Conservation (phyloP, 2,329 filamentous ascomycete species). For the Hymenotorrendiella dingleyae region DNA sequence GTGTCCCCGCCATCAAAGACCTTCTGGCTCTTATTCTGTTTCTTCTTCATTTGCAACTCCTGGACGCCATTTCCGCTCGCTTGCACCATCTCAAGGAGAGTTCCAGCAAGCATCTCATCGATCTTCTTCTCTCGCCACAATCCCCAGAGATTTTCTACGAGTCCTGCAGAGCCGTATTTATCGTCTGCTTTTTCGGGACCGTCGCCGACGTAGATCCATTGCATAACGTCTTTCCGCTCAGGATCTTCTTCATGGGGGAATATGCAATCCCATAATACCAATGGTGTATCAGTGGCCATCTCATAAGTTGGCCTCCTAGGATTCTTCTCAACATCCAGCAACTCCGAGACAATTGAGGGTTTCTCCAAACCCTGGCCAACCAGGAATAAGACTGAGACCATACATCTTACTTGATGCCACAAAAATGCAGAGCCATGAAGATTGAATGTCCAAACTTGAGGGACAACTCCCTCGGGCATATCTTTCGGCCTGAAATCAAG, state of each 20-base stretch:
- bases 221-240: conserved; percentile 51
- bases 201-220: conserved; percentile 78
- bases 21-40: conserved; percentile 27
- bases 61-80: conserved; percentile 31
- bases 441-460: conserved; percentile 80
- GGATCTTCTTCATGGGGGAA: conserved; percentile 55
- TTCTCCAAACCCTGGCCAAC: conserved; percentile 82
- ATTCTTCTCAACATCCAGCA: conserved; percentile 67
- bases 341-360: conserved; percentile 63
- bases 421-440: conserved; percentile 89
- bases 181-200: conserved; percentile 46
- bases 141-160: conserved; percentile 74
- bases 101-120: conserved; percentile 76
- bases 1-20: conserved; percentile 52
- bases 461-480: conserved; percentile 8
- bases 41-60: conserved; percentile 31
- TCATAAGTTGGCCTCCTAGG: conserved; percentile 79
- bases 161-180: conserved; percentile 58
- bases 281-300: conserved; percentile 83
- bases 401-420: conserved; percentile 96
- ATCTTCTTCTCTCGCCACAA: conserved; percentile 82
- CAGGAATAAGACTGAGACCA: conserved; percentile 88
- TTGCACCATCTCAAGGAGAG: conserved; percentile 60
- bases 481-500: conserved; percentile 37
- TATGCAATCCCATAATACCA: conserved; percentile 94